phyloP scores from a whole-genome alignment of 1,284 basidiomycete species.

The Tetrapyrgos nigripes region DNA sequence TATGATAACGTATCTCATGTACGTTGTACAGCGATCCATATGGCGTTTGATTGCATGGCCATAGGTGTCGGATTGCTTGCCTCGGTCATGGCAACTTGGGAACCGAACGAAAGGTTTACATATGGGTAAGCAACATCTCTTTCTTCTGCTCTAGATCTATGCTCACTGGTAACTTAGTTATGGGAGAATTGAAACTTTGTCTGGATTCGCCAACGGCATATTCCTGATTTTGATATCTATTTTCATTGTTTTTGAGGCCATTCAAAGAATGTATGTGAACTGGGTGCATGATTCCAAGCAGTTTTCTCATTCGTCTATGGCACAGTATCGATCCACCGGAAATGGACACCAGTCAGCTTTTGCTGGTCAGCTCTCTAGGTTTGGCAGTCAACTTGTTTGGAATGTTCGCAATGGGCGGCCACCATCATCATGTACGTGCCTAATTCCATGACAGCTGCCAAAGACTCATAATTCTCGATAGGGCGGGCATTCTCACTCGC shows the following conservation, averaged over 20 bases:
- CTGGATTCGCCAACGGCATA: slow-evolving; percentile 97
- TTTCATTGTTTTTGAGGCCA: slow-evolving; percentile 98
- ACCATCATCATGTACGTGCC: slow-evolving; percentile 81
- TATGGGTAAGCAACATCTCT: slow-evolving; percentile 73
- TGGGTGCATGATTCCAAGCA: background rate
- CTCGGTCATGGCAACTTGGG: slow-evolving; percentile 98
- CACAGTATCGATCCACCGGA: slow-evolving; percentile 91
- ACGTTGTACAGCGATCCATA: slow-evolving; percentile 87
- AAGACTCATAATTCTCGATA: slow-evolving; percentile 24
- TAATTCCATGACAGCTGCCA: background rate
- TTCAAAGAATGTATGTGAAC: slow-evolving; percentile 85
- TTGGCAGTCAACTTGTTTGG: slow-evolving; percentile 96
- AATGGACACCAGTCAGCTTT: slow-evolving; percentile 95
- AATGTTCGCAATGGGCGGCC: slow-evolving; percentile 98
- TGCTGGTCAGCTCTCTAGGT: slow-evolving; percentile 90
- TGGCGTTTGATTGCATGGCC: slow-evolving; percentile 99
- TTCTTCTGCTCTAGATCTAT: background rate
- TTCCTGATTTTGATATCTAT: slow-evolving; percentile 97
- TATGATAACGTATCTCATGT: slow-evolving; percentile 1
- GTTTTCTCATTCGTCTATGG: slow-evolving; percentile 5
- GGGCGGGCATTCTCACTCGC: slow-evolving; percentile 65
- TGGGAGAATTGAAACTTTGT: slow-evolving; percentile 97
- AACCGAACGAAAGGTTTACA: slow-evolving; percentile 92
- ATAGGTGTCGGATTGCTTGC: slow-evolving; percentile 96
- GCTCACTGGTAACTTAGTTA: slow-evolving; percentile 60